phyloP scores from a whole-genome alignment of 1,139 yeast genomes.

The Magnusiomyces paraingens region DNA sequence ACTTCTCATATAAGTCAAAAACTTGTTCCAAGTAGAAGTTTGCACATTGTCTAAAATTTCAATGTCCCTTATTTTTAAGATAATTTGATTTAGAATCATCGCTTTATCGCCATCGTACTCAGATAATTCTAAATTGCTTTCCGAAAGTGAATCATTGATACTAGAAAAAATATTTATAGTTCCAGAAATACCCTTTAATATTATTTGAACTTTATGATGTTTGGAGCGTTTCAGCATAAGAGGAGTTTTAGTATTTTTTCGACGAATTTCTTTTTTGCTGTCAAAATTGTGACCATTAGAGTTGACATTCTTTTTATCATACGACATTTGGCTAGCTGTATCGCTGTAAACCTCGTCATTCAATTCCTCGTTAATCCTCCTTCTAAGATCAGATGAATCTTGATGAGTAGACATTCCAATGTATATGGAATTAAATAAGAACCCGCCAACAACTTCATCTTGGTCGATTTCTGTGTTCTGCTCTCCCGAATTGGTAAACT shows the following conservation, averaged over 20 bases:
- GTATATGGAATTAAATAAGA: conserved; percentile 67
- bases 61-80: conserved; percentile 44
- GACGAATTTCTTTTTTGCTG: conserved; percentile 17
- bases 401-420: conserved; percentile 52
- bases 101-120: conserved; percentile 28
- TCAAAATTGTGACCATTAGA: not conserved
- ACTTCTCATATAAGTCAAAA: conserved; percentile 61
- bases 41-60: conserved; percentile 73
- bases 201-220: conserved; percentile 54
- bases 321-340: conserved; percentile 21
- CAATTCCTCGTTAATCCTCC: conserved; percentile 46
- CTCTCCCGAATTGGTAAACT: conserved; percentile 3
- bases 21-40: conserved; percentile 87
- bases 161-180: conserved; percentile 43
- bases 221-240: conserved; percentile 60
- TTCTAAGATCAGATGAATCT: conserved; percentile 43
- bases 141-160: conserved; percentile 28
- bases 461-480: conserved; percentile 24
- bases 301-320: conserved; percentile 18
- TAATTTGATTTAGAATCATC: conserved; percentile 45
- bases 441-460: conserved; percentile 48
- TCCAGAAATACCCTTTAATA: conserved; percentile 47
- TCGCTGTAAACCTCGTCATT: conserved; percentile 31
- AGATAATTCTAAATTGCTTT: conserved; percentile 3
- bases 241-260: conserved; percentile 27